Evolutionary conservation across 495 filamentous ascomycete genomes (phyloP), one percentile per base, ranked within the genome.

Genomic region (Xylaria longipes): DNA sequence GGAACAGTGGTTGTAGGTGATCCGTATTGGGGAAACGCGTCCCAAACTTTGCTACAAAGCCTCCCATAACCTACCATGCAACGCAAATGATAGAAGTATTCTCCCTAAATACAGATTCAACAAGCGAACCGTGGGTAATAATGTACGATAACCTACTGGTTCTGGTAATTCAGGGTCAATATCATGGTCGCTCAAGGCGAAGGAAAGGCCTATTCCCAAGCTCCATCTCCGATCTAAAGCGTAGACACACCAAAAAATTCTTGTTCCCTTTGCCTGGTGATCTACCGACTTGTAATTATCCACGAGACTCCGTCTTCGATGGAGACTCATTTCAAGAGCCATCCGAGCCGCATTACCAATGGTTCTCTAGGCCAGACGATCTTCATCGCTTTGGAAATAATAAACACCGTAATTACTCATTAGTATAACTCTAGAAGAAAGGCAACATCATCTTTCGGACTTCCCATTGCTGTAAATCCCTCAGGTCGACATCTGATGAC

Each of bases 161-260:
- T 91, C 89, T 27, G 89, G 88, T 35, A 93, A 73, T 62, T 82
- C 86, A 0, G 88, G 86, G 73, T 93, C 91, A 70, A 93, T 90
- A 73, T 93, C 91, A 41, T 88, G 82, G 73, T 93, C 91, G 74
- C 91, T 89, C 61, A 93, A 82, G 20, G 89, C 88, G 78, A 92
- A 92, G 1, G 90, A 89, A 76, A 92, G 80, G 5, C 91, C 90
- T 3, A 88, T 90, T 9, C 91, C 90, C 50, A 92, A 86, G 73
- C 88, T 90, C 89, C 90, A 92, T 27, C 91, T 84, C 27, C 90
- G 80, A 73, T 93, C 91, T 61, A 93, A 80, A n/a, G 87, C 88
- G 73, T 92, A 92, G 25, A 92, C 84, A 17, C 89, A 83, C 91
- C 91, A 93, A 75, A 93, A 93, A 0, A 91, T 82, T 52, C 84